A percentile compares a stretch with the other conserved stretches of the same genome.
These are phyloP conservation scores for Cytospora leucostoma DNA, from an alignment of 2,329 filamentous ascomycete species.

Conservation along the genomic window DNA sequence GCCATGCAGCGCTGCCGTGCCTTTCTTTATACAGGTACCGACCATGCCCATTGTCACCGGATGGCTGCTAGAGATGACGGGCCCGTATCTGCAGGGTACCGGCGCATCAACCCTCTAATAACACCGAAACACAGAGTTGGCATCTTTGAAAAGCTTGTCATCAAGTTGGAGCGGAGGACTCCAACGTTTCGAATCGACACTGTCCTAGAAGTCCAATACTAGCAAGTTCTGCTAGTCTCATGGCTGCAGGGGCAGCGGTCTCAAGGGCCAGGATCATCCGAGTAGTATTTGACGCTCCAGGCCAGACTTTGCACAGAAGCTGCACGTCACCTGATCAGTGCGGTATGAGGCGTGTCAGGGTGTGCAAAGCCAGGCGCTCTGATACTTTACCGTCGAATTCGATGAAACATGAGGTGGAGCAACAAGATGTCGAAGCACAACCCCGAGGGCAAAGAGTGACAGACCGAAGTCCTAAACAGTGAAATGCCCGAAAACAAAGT, in stretches of 20 bases:
- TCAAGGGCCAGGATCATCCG: constrained; percentile 13
- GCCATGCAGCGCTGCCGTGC: not conserved
- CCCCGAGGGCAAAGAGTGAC: not conserved
- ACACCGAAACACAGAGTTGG: not conserved
- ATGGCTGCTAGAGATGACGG: not conserved
- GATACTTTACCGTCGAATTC: not conserved
- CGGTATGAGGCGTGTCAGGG: not conserved
- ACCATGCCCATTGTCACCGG: not conserved
- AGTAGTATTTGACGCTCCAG: not conserved
- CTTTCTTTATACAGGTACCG: not conserved
- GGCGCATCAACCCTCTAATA: not conserved
- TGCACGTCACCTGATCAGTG: constrained; percentile 13
- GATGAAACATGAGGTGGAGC: not conserved
- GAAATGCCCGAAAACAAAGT: not conserved
- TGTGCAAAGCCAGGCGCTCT: not conserved
- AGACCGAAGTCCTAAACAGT: not conserved
- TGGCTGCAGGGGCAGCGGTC: not conserved
- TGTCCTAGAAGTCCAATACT: not conserved
- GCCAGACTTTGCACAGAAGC: constrained; percentile 15
- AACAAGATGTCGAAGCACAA: not conserved
- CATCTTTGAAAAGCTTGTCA: not conserved
- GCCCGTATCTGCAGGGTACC: constrained; percentile 1
- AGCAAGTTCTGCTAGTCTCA: no score
- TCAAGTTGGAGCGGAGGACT: not conserved
- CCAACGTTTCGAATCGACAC: not conserved